phyloP scores from a whole-genome alignment of 2,329 filamentous ascomycete species.

The Nothophoma quercina region DNA sequence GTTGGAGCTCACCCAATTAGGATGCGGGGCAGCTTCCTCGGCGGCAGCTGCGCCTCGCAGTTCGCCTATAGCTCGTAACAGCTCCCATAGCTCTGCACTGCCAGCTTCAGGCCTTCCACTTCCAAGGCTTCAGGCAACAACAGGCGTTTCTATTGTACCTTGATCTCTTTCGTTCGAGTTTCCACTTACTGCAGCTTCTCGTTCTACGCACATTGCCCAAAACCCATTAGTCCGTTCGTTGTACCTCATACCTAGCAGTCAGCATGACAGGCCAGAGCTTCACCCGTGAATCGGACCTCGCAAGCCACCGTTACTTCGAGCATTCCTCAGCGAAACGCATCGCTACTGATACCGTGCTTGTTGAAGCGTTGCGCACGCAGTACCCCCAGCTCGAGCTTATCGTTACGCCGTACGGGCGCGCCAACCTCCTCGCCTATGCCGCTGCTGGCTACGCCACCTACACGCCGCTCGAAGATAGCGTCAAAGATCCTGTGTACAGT shows the following conservation, averaged over 20 bases:
- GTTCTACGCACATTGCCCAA: background rate
- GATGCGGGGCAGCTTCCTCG: slow-evolving; percentile 13
- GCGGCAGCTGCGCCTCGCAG: slow-evolving; percentile 12
- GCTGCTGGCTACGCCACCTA: slow-evolving; percentile 51
- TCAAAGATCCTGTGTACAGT: slow-evolving; percentile 47
- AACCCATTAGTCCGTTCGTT: slow-evolving; percentile 1
- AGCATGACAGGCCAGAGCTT: slow-evolving; percentile 39
- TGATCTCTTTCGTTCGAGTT: background rate
- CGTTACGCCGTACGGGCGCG: slow-evolving; percentile 43
- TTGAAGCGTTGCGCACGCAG: slow-evolving; percentile 55
- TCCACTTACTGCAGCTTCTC: slow-evolving; percentile 5
- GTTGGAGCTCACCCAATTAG: slow-evolving; percentile 2
- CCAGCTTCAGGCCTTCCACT: slow-evolving; percentile 18
- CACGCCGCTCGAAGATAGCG: slow-evolving; percentile 52
- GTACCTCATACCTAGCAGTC: background rate
- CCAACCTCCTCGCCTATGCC: slow-evolving; percentile 54
- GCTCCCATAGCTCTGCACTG: slow-evolving; percentile 13
- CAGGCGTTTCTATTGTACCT: background rate
- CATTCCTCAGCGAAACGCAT: slow-evolving; percentile 54
- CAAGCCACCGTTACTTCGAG: slow-evolving; percentile 52
- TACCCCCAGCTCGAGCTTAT: slow-evolving; percentile 56
- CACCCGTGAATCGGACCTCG: slow-evolving; percentile 44
- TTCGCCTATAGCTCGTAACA: slow-evolving; percentile 10
- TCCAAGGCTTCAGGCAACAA: slow-evolving; percentile 14
- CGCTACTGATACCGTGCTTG: slow-evolving; percentile 54